A percentile compares a stretch with the other conserved stretches of the same genome.
Evolutionary conservation across 225 moss, liverwort and hornwort genomes (phyloP).

Genomic region (Sphagnum tenellum): DNA sequence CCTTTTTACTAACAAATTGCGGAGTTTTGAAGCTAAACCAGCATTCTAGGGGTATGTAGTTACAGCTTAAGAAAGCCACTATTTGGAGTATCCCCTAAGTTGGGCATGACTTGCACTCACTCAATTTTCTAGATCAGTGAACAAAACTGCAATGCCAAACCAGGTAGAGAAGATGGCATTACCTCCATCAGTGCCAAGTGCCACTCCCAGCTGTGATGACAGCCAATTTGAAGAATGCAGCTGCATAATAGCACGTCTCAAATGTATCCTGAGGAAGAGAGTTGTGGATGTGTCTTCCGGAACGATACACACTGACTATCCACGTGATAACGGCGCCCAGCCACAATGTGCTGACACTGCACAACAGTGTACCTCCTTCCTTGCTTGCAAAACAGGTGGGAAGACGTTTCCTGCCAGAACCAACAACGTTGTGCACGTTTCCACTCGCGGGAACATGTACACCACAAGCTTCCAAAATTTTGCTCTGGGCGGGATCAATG

Average conservation of each 20-base stretch:
- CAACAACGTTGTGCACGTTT: background rate
- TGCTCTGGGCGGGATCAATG: background rate
- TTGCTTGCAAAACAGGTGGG: background rate
- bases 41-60: too few species aligned
- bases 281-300: background rate
- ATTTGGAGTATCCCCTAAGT: too few species aligned
- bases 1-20: too few species aligned
- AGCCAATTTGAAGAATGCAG: constrained; percentile 2
- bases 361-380: background rate
- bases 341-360: background rate
- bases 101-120: too few species aligned
- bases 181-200: background rate
- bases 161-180: too few species aligned
- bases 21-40: too few species aligned
- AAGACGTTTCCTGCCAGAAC: background rate
- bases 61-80: too few species aligned
- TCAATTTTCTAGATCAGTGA: too few species aligned
- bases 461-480: background rate
- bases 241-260: background rate
- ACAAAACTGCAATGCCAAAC: too few species aligned
- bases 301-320: background rate
- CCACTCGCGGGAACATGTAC: background rate
- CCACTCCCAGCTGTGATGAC: background rate
- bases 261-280: background rate
- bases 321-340: background rate